Conservation (phyloP, 306 rosid genomes). For the Vigna hirtella region DNA sequence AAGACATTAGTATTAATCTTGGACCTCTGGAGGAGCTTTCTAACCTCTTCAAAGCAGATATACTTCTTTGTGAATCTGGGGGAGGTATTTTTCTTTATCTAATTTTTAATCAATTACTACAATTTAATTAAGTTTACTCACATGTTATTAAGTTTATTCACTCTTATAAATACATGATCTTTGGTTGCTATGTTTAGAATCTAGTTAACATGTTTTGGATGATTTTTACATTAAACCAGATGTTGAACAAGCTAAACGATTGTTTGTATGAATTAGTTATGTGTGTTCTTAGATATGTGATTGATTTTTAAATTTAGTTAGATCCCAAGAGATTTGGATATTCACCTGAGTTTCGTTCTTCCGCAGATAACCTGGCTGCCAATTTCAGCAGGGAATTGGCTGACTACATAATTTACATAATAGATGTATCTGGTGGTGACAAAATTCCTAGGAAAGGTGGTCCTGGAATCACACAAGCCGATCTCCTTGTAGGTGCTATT, state of each 20-base stretch:
- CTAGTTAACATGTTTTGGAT: not conserved
- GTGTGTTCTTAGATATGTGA: not conserved
- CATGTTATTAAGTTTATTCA: not conserved
- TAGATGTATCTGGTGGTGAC: constrained; percentile 96
- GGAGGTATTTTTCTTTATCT: constrained; percentile 66
- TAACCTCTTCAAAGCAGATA: constrained; percentile 73
- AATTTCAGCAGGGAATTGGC: constrained; percentile 99
- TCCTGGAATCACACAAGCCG: constrained; percentile 99
- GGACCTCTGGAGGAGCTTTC: constrained; percentile 98
- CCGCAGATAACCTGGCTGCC: constrained; percentile 96
- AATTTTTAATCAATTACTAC: not conserved
- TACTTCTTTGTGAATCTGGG: constrained; percentile 99
- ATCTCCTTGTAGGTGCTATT: constrained; percentile 79
- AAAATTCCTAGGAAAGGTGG: constrained; percentile 99
- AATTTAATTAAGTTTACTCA: not conserved
- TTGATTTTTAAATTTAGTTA: constrained; percentile 2
- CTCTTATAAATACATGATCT: not conserved
- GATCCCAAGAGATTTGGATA: constrained; percentile 11
- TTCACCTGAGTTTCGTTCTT: constrained; percentile 39
- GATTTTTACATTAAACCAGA: too few relatives aligned
- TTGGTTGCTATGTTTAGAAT: constrained; percentile 9
- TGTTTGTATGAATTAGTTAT: too few relatives aligned
- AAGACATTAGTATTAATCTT: constrained; percentile 96
- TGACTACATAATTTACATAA: constrained; percentile 94
- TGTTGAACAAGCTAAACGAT: not conserved